phyloP scores from a whole-genome alignment of 2,329 filamentous ascomycete species.

The Fusarium tanahbumbuense region DNA sequence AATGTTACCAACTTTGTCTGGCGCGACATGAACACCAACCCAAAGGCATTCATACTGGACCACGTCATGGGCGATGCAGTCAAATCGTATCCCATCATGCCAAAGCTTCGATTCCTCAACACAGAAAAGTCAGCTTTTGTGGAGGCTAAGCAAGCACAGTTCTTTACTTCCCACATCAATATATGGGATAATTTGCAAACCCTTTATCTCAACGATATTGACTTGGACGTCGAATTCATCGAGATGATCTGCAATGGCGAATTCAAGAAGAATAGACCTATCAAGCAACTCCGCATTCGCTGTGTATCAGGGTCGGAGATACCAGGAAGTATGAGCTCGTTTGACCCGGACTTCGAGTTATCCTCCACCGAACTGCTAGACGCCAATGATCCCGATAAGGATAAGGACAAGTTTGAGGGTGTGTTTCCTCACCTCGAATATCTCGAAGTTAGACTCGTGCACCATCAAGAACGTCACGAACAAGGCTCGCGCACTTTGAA shows the following conservation, averaged over 20 bases:
- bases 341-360: background rate
- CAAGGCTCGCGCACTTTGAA: constrained; percentile 18
- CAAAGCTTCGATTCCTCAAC: constrained; percentile 7
- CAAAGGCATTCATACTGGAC: constrained; percentile 11
- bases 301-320: constrained; percentile 17
- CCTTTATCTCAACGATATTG: constrained; percentile 19
- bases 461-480: background rate
- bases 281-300: constrained; percentile 15
- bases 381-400: background rate
- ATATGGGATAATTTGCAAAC: constrained; percentile 25
- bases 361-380: constrained; percentile 4
- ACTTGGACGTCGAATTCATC: constrained; percentile 25
- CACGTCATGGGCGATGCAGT: background rate
- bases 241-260: constrained; percentile 11
- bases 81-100: constrained; percentile 14
- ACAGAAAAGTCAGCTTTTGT: constrained; percentile 16
- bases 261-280: constrained; percentile 18
- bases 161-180: constrained; percentile 23
- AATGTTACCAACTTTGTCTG: constrained; percentile 29
- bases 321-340: background rate
- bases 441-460: constrained; percentile 15
- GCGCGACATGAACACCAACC: constrained; percentile 28
- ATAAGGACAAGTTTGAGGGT: constrained; percentile 24
- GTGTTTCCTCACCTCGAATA: constrained; percentile 19
- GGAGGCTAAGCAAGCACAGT: constrained; percentile 16